phyloP scores from a whole-genome alignment of 345 rosid genomes.

The Gossypium australe region DNA sequence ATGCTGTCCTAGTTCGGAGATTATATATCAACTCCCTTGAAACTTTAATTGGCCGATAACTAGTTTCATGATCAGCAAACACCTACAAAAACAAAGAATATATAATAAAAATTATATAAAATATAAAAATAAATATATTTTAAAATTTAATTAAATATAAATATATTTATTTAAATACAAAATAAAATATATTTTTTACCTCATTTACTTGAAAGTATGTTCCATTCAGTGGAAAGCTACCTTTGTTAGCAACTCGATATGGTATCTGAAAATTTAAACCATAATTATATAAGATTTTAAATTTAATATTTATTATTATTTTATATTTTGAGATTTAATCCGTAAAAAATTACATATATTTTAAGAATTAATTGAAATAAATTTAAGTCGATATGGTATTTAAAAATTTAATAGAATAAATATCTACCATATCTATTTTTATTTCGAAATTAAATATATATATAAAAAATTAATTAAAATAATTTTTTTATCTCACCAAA shows the following conservation, averaged over 20 bases:
- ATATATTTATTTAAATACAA: not conserved
- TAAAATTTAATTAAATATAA: not conserved
- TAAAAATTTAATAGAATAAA: no score
- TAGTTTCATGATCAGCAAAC: conserved; percentile 65
- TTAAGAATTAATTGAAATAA: no score
- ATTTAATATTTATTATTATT: no score
- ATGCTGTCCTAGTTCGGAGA: conserved; percentile 29
- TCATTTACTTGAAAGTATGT: conserved; percentile 81
- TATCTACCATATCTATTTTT: no score
- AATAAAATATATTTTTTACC: conserved; percentile 25
- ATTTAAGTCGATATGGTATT: not conserved
- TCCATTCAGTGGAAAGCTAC: conserved; percentile 66
- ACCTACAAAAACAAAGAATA: conserved; percentile 32
- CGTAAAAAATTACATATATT: no score
- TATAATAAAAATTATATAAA: not conserved
- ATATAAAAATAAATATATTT: no score
- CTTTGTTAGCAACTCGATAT: conserved; percentile 47
- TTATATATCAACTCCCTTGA: conserved; percentile 30
- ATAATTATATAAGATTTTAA: not conserved
- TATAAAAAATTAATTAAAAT: no score
- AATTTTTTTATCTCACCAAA: conserved; percentile 28
- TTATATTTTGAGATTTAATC: no score
- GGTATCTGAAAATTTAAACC: conserved; percentile 45
- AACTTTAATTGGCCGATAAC: conserved; percentile 32
- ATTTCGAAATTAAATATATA: no score